Conservation (phyloP, 2,329 filamentous ascomycete genomes). For the Monilinia vaccinii-corymbosi region DNA sequence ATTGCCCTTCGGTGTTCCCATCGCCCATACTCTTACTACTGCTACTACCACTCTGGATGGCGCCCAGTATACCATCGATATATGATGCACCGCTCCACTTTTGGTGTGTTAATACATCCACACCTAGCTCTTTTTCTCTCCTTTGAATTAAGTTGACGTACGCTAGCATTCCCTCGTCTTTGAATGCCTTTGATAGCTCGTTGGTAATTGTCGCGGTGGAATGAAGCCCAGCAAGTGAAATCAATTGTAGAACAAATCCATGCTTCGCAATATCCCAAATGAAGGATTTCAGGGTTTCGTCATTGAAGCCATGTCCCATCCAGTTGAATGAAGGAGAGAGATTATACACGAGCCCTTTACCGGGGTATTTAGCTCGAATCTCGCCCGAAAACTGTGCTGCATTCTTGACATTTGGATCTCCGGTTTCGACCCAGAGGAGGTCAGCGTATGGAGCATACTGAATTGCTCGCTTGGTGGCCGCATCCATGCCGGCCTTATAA, state of each 20-base stretch:
- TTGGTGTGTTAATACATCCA: constrained; percentile 34
- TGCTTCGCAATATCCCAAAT: constrained; percentile 94
- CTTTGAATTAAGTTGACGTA: constrained; percentile 93
- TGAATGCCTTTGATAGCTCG: constrained; percentile 75
- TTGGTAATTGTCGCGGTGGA: constrained; percentile 55
- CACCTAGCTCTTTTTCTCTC: constrained; percentile 67
- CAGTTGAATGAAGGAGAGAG: constrained; percentile 96
- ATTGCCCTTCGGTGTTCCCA: constrained; percentile 77
- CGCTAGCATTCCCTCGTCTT: constrained; percentile 87
- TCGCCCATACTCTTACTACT: constrained; percentile 90
- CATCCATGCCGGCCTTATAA: constrained; percentile 72
- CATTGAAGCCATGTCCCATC: constrained; percentile 88
- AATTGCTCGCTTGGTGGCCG: constrained; percentile 87
- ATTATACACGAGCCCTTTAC: constrained; percentile 93
- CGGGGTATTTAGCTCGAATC: constrained; percentile 60
- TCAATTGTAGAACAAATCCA: constrained; percentile 64
- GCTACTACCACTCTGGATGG: constrained; percentile 85
- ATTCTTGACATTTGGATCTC: constrained; percentile 73
- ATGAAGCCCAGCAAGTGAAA: constrained; percentile 58
- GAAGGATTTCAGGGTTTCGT: constrained; percentile 76
- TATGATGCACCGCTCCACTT: constrained; percentile 57
- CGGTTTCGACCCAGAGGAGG: constrained; percentile 95
- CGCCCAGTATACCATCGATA: constrained; percentile 81
- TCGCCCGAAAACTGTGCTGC: constrained; percentile 66
- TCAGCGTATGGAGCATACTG: constrained; percentile 90